Evolutionary conservation across 495 filamentous ascomycete genomes (phyloP), one percentile per base, ranked within the genome.

Genomic region (Hyaloscypha finlandica): DNA sequence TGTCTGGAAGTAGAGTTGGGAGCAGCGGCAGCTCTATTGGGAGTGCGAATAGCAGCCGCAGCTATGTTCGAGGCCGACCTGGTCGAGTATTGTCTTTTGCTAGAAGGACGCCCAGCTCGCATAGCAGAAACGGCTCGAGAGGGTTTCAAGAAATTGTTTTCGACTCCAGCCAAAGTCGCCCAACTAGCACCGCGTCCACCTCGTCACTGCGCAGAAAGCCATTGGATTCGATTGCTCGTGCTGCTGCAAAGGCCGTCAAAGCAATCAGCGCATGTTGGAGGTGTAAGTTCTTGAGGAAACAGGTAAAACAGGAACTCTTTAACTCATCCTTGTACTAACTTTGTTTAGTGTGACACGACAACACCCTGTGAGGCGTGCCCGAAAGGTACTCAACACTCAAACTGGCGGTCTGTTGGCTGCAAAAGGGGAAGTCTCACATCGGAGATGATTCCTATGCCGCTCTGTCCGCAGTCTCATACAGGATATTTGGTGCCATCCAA

Each of bases 201-300:
- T 42, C 59, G n/a, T 55, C 58, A 19, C 48, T 56, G 6, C 57
- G 65, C 14, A 29, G 19, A 2, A 51, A 39, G 33, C 57, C 58
- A 5, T 32, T 67, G 55, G 59, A 61, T 20, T 9, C 65, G 4
- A 45, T 67, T n/a, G 65, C 48, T 25, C 45, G 65, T 6, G 65
- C 65, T 6, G 65, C 65, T 32, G 51, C 51, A 37, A 67, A 61
- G 16, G 65, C 65, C 55, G 65, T 67, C 8, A 61, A 51, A 0
- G 74, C 61, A 9, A 71, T 72, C 14, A 73, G 75, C 32, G 75
- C 76, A 19, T 78, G 76, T 58, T 78, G 76, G 76, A 68, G 76
- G 67, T 78, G 76, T 63, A 76, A 72, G 39, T 72, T 77, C 8
- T 71, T 78, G 31, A 70, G 75, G 30, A 72, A 75, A 57, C 73